phyloP scores from a whole-genome alignment of 108 stramenopile genomes.

The Bacterosira constricta region DNA sequence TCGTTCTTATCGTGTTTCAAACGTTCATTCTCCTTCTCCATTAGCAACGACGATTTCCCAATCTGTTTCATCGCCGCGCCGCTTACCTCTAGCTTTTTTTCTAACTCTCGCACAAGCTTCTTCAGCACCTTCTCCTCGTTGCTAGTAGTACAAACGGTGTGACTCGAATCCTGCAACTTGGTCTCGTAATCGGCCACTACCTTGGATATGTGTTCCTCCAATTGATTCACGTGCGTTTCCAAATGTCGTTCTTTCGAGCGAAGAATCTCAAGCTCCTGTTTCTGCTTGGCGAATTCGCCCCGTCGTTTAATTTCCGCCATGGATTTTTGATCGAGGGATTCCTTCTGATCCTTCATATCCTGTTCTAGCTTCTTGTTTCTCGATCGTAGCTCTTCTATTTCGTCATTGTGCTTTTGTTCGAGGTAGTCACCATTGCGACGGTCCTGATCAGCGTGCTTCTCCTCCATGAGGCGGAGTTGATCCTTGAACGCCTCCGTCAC shows the following conservation, averaged over 20 bases:
- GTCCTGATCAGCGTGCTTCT: slow-evolving; percentile 27
- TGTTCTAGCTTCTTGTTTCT: slow-evolving; percentile 28
- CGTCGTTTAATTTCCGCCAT: slow-evolving; percentile 47
- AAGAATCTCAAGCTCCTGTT: slow-evolving; percentile 45
- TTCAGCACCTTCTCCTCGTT: slow-evolving; percentile 16
- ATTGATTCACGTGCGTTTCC: slow-evolving; percentile 44
- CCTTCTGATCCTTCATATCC: slow-evolving; percentile 22
- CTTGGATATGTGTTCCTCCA: slow-evolving; percentile 45
- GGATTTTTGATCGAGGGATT: slow-evolving; percentile 26
- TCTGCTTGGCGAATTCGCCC: slow-evolving; percentile 45
- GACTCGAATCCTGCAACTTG: slow-evolving; percentile 21
- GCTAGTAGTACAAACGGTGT: slow-evolving; percentile 23
- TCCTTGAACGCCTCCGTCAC: slow-evolving; percentile 49
- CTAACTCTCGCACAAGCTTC: slow-evolving; percentile 36
- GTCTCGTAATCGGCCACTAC: slow-evolving; percentile 41
- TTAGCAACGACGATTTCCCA: slow-evolving; percentile 41
- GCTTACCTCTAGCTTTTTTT: slow-evolving; percentile 45
- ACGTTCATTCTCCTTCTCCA: slow-evolving; percentile 48
- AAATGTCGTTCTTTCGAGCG: slow-evolving; percentile 47
- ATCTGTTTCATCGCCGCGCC: slow-evolving; percentile 50
- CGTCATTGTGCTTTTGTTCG: slow-evolving; percentile 26
- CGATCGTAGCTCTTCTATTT: slow-evolving; percentile 28
- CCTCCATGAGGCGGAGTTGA: slow-evolving; percentile 36
- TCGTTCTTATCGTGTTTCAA: slow-evolving; percentile 43
- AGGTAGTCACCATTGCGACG: slow-evolving; percentile 20